phyloP scores from a whole-genome alignment of 352 stramenopile species.

The Albugo laibachii region DNA sequence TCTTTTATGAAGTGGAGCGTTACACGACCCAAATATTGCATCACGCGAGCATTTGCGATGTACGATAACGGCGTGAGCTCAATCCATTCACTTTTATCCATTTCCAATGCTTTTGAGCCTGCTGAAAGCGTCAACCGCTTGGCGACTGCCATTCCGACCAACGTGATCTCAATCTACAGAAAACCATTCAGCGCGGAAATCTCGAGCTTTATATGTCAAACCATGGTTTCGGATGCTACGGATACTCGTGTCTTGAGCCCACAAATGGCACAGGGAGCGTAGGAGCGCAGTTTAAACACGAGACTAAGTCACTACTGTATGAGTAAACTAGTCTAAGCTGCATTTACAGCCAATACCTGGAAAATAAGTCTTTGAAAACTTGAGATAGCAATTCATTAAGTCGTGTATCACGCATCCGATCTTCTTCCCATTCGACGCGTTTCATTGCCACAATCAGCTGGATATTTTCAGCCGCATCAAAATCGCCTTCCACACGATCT shows the following conservation, averaged over 20 bases:
- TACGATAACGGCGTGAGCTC: constrained; percentile 66
- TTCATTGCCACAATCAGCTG: constrained; percentile 79
- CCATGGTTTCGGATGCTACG: constrained; percentile 67
- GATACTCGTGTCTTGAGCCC: constrained; percentile 54
- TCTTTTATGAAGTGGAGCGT: constrained; percentile 84
- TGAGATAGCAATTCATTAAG: constrained; percentile 65
- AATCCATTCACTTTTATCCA: constrained; percentile 57
- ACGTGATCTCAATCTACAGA: constrained; percentile 58
- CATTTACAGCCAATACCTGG: constrained; percentile 31
- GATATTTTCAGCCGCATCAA: constrained; percentile 45
- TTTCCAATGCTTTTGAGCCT: constrained; percentile 3
- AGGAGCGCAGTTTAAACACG: constrained; percentile 42
- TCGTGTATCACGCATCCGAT: constrained; percentile 68
- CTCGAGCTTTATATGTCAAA: constrained; percentile 5
- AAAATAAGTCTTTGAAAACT: constrained; percentile 74
- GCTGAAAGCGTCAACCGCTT: constrained; percentile 12
- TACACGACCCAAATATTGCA: constrained; percentile 61
- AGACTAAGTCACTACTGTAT: constrained; percentile 18
- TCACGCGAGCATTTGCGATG: constrained; percentile 47
- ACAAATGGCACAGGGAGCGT: constrained; percentile 68
- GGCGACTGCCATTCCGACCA: constrained; percentile 62
- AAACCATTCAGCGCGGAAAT: neutral
- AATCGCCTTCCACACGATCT: constrained; percentile 54
- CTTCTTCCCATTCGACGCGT: constrained; percentile 72
- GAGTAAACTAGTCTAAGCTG: no score